Conservation (phyloP, 306 rosid species). For the Erythrophleum fordii region DNA sequence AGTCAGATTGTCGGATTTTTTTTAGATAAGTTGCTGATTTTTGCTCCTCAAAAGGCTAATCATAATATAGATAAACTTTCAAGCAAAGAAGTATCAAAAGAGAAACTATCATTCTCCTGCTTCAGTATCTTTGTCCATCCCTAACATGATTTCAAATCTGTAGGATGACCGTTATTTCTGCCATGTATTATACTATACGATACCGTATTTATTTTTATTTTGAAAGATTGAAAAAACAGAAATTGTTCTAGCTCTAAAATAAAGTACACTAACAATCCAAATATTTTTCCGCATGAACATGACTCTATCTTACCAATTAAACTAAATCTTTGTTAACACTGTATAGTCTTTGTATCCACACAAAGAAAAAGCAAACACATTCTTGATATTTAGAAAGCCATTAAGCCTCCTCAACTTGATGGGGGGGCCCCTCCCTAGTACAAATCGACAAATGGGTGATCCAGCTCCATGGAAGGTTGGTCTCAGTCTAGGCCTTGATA, state of each 20-base stretch:
- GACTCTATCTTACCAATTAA: background rate
- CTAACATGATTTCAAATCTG: slow-evolving; percentile 13
- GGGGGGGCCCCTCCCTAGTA: slow-evolving; percentile 33
- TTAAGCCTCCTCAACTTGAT: slow-evolving; percentile 27
- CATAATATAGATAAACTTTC: slow-evolving; percentile 29
- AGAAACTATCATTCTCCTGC: slow-evolving; percentile 26
- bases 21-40: slow-evolving; percentile 13
- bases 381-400: slow-evolving; percentile 21
- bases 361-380: slow-evolving; percentile 22
- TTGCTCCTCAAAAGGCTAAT: slow-evolving; percentile 31
- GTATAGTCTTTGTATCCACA: background rate
- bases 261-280: too few species aligned
- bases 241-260: background rate
- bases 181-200: background rate
- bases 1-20: slow-evolving; percentile 37
- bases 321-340: background rate
- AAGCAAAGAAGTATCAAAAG: slow-evolving; percentile 17
- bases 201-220: background rate
- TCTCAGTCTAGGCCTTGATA: slow-evolving; percentile 23
- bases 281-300: background rate
- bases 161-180: background rate
- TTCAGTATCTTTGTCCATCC: slow-evolving; percentile 37
- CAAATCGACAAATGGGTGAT: slow-evolving; percentile 42
- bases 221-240: background rate
- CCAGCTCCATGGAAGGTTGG: slow-evolving; percentile 46